Conservation (phyloP, 225 moss, liverwort and hornwort genomes). For the Physcomitrium patens region DNA sequence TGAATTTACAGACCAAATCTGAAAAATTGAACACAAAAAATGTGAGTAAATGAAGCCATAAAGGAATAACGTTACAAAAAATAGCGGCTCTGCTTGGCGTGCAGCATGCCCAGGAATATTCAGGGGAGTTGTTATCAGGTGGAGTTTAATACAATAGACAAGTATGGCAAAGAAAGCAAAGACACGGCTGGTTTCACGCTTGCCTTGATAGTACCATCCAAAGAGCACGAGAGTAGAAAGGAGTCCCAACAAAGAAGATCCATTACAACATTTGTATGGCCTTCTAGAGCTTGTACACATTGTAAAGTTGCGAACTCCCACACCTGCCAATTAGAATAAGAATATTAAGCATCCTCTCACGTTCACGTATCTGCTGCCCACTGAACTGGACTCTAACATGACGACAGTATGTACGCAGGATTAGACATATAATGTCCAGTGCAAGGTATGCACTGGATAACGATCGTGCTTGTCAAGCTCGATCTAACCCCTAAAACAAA, state of each 20-base stretch:
- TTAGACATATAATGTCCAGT: not conserved
- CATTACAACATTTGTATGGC: constrained; percentile 88
- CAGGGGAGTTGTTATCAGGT: not conserved
- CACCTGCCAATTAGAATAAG: constrained; percentile 34
- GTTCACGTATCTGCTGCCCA: not conserved
- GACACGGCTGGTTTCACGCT: constrained; percentile 1
- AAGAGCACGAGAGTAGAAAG: constrained; percentile 87
- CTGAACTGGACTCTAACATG: not conserved
- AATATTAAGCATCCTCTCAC: constrained; percentile 4
- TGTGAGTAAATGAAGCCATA: constrained; percentile 13
- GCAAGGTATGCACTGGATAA: not conserved
- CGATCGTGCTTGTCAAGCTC: not conserved
- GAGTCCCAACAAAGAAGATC: constrained; percentile 94
- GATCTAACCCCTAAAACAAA: not conserved
- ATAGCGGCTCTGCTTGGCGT: not conserved
- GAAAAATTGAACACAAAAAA: not conserved
- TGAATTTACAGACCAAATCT: constrained; percentile 88
- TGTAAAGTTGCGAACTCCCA: constrained; percentile 81
- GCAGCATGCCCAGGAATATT: too few relatives aligned
- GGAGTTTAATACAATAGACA: not conserved
- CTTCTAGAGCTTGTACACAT: constrained; percentile 86
- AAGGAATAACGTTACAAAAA: not conserved
- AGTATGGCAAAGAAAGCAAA: not conserved
- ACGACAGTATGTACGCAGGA: too few relatives aligned
- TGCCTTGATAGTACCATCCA: constrained; percentile 92